Evolutionary conservation across 2,329 filamentous ascomycete genomes (phyloP).

Genomic region (Colletotrichum horii): DNA sequence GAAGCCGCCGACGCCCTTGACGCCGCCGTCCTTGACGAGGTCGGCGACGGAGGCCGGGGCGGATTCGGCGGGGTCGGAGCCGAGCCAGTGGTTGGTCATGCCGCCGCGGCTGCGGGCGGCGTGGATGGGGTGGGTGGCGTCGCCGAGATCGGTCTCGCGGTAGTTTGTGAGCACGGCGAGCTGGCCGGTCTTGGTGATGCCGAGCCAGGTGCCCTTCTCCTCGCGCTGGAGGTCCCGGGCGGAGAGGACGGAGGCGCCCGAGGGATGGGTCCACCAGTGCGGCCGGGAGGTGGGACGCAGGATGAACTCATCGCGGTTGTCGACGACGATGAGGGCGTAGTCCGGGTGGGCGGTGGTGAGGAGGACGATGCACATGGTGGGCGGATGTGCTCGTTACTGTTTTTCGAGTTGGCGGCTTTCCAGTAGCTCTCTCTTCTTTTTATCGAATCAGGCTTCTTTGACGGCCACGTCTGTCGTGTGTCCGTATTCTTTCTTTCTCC

Average conservation of each 20-base stretch:
- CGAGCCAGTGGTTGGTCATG: constrained; percentile 69
- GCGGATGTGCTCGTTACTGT: background rate
- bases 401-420: background rate
- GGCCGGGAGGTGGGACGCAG: constrained; percentile 67
- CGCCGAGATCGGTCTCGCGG: constrained; percentile 57
- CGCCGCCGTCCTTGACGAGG: constrained; percentile 56
- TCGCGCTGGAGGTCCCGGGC: constrained; percentile 65
- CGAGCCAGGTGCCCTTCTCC: constrained; percentile 71
- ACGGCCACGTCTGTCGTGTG: background rate
- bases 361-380: constrained; percentile 76
- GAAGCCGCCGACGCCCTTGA: constrained; percentile 69
- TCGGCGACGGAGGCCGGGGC: constrained; percentile 56
- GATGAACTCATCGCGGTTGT: constrained; percentile 80
- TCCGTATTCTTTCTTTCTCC: background rate
- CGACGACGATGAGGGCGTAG: constrained; percentile 76
- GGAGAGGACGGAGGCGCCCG: constrained; percentile 57
- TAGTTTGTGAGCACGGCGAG: constrained; percentile 73
- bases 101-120: constrained; percentile 64
- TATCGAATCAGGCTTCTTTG: background rate
- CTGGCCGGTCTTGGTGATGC: constrained; percentile 63
- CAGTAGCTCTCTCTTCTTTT: background rate
- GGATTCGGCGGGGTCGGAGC: constrained; percentile 50
- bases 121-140: constrained; percentile 56
- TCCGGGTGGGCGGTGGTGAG: constrained; percentile 77
- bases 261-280: constrained; percentile 64